A percentile compares a stretch with the other conserved stretches of the same genome.
Evolutionary conservation across 345 rosid species (phyloP).

Genomic region (Luvunga scandens): DNA sequence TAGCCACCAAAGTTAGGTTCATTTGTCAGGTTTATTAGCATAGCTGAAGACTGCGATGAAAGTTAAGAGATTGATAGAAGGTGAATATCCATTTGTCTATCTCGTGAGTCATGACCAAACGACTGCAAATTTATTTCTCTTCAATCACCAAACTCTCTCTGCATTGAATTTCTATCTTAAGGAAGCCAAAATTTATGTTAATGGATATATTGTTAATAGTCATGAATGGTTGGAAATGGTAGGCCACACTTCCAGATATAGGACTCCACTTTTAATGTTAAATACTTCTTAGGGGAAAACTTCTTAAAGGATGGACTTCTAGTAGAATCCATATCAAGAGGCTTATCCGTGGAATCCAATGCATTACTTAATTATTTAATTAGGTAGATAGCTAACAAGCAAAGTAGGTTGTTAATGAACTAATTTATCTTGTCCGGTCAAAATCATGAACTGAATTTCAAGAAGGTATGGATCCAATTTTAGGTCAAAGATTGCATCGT

Average conservation of each 20-base stretch:
- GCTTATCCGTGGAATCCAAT: background rate
- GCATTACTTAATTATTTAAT: background rate
- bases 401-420: background rate
- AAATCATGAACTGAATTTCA: background rate
- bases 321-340: background rate
- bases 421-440: background rate
- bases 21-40: constrained; percentile 1
- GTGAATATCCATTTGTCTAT: background rate
- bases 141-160: background rate
- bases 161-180: no score
- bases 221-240: no score
- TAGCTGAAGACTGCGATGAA: background rate
- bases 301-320: background rate
- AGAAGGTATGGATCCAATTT: background rate
- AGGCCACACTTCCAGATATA: no score
- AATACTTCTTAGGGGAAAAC: background rate
- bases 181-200: no score
- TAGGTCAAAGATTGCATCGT: background rate
- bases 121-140: background rate
- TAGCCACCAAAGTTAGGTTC: background rate
- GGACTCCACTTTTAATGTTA: no score
- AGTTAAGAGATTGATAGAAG: background rate
- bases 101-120: background rate
- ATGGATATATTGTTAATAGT: no score
- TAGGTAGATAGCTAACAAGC: background rate